Base-by-base conservation (phyloP, 176 grass and related monocot species). In the Cymbopogon citratus region DNA sequence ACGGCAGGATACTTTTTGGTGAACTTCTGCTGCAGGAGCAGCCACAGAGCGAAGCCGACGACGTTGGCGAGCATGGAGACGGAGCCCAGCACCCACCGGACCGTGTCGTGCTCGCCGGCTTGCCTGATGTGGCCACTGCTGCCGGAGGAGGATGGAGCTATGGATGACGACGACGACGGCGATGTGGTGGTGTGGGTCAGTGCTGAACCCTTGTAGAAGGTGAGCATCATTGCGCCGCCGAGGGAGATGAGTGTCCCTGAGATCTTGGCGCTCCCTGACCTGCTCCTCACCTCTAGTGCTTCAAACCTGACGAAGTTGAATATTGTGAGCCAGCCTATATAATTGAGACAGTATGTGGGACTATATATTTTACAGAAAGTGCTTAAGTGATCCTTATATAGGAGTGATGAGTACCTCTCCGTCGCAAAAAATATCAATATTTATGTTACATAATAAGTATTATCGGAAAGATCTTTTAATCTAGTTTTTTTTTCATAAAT, bases 221-320 rank as follows among this genome's bases (percentile, higher is more conserved):
- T 95, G 27, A 99, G 87, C 70, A 90, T 51, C 73, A 93, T 81
- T 70, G 87, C 93, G 5, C 92, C 92, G 5, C 35, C 28, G 11
- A 99, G 85, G 27, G 92, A 95, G 19, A 95, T 62, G 3, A 93
- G 27, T 10, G 87, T 91, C 24, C 96, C 96, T 1, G 80, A 73
- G 13, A 92, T 77, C 86, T 99, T 99, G 73, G 91, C 84, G 3
- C 76, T 82, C 60, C 96, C 96, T 38, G 87, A 80, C 86, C 73
- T 91, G 35, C 86, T 88, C 59, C 78, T 91, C 69, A 90, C 25
- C 44, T 99, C 83, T n/a, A 99, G 77, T 26, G 70, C 80, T 84
- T 99, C 92, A 61, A 81, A 85, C 73, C 92, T 86, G 15, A 38
- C 63, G 1, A 71, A 45, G 21, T 48, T 27, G 0, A 3, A 7